A percentile compares a stretch with the other conserved stretches of the same genome.
Conservation (phyloP, 108 stramenopile genomes). For the Seminavis robusta region DNA sequence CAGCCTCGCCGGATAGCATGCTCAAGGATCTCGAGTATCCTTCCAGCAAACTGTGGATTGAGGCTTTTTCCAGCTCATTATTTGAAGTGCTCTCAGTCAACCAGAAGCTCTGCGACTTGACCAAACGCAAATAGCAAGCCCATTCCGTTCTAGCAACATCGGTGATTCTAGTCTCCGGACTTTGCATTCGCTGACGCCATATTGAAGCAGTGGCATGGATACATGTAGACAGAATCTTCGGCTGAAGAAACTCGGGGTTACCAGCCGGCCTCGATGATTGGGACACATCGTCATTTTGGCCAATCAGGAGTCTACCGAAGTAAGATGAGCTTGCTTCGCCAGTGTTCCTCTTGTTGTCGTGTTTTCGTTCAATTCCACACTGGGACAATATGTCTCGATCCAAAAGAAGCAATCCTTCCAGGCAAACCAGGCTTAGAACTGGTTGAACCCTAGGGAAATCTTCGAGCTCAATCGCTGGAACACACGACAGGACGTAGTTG, state of each 20-base stretch:
- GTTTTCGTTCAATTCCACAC: constrained; percentile 1
- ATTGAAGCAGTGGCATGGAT: constrained; percentile 35
- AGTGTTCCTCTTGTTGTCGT: too few relatives aligned
- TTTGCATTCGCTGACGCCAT: constrained; percentile 34
- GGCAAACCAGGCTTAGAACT: constrained; percentile 58
- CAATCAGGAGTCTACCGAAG: too few relatives aligned
- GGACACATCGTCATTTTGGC: too few relatives aligned
- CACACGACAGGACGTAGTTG: constrained; percentile 51
- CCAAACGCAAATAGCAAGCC: constrained; percentile 36
- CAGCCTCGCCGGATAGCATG: too few relatives aligned
- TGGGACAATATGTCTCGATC: background rate
- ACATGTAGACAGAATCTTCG: constrained; percentile 23
- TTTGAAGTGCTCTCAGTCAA: too few relatives aligned
- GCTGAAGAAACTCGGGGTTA: constrained; percentile 2
- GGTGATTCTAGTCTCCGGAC: constrained; percentile 46
- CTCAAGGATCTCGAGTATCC: too few relatives aligned
- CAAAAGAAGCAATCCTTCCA: constrained; percentile 54
- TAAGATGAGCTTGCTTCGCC: constrained; percentile 1
- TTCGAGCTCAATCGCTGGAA: constrained; percentile 43
- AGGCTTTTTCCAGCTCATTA: too few relatives aligned
- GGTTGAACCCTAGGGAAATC: constrained; percentile 62
- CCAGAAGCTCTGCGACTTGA: constrained; percentile 8
- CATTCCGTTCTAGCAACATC: constrained; percentile 54
- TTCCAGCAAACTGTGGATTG: too few relatives aligned
- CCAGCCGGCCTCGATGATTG: too few relatives aligned